A percentile compares a stretch with the other conserved stretches of the same genome.
phyloP scores from a whole-genome alignment of 1,284 basidiomycete genomes.

The Pulchroboletus neoregius region DNA sequence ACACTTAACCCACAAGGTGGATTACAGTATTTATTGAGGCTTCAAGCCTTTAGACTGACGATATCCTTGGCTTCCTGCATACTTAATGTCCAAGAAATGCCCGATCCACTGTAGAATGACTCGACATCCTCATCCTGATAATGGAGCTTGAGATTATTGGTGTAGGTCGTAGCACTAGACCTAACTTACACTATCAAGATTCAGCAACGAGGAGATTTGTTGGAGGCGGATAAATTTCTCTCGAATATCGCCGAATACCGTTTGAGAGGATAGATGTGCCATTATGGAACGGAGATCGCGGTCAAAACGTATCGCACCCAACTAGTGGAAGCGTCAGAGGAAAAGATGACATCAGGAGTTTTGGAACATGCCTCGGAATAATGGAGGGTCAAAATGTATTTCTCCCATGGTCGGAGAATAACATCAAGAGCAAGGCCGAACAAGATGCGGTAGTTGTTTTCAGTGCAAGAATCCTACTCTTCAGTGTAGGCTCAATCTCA shows the following conservation, averaged over 20 bases:
- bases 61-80: conserved; percentile 75
- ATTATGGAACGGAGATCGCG: conserved; percentile 85
- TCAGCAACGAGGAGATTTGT: conserved; percentile 90
- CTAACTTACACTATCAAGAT: conserved; percentile 76
- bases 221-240: conserved; percentile 91
- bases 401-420: conserved; percentile 92
- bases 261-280: conserved; percentile 81
- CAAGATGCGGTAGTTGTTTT: conserved; percentile 82
- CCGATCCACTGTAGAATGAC: conserved; percentile 88
- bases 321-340: conserved; percentile 42
- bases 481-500: conserved; percentile 4
- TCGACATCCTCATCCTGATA: conserved; percentile 86
- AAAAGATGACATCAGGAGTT: not conserved
- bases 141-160: conserved; percentile 7
- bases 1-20: not conserved
- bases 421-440: conserved; percentile 84
- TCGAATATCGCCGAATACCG: conserved; percentile 80
- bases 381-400: conserved; percentile 72
- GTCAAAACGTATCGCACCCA: conserved; percentile 97
- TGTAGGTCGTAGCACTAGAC: not conserved
- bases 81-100: conserved; percentile 85
- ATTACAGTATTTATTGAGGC: conserved; percentile 3
- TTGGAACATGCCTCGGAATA: conserved; percentile 76
- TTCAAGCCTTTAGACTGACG: conserved; percentile 56
- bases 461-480: conserved; percentile 75